Evolutionary conservation across 805 yeast genomes (phyloP).

Genomic region (Barnettozyma botsteinii): DNA sequence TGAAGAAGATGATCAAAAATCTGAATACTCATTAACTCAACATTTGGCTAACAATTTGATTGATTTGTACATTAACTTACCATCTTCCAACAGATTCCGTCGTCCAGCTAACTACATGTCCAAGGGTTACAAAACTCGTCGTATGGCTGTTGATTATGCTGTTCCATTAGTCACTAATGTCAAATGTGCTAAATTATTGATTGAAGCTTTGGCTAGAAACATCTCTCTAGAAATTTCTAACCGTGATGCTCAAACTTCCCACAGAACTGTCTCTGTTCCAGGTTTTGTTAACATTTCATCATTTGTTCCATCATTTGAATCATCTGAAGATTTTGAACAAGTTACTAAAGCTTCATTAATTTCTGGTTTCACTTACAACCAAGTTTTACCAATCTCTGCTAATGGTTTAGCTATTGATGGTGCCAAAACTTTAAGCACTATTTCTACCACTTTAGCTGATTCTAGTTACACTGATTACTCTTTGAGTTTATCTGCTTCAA

Average conservation of each 20-base stretch:
- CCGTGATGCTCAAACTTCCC: slow-evolving; percentile 88
- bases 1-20: slow-evolving; percentile 71
- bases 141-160: slow-evolving; percentile 99
- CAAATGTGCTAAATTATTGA: slow-evolving; percentile 90
- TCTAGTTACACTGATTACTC: slow-evolving; percentile 78
- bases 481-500: slow-evolving; percentile 78
- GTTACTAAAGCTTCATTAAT: slow-evolving; percentile 67
- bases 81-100: slow-evolving; percentile 94
- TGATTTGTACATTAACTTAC: slow-evolving; percentile 93
- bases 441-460: slow-evolving; percentile 44
- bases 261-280: slow-evolving; percentile 73
- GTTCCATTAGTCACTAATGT: slow-evolving; percentile 97
- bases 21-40: slow-evolving; percentile 92
- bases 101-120: slow-evolving; percentile 98
- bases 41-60: slow-evolving; percentile 95
- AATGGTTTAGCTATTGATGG: slow-evolving; percentile 62
- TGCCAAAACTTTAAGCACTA: slow-evolving; percentile 57
- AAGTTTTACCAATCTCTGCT: slow-evolving; percentile 67
- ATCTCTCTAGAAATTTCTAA: slow-evolving; percentile 58
- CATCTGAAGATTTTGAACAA: slow-evolving; percentile 51
- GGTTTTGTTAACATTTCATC: slow-evolving; percentile 82
- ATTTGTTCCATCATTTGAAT: slow-evolving; percentile 62
- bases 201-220: slow-evolving; percentile 86
- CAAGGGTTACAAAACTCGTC: slow-evolving; percentile 95
- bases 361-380: slow-evolving; percentile 84